Base-by-base conservation (phyloP, 805 yeast species). In the Candida adriatica region DNA sequence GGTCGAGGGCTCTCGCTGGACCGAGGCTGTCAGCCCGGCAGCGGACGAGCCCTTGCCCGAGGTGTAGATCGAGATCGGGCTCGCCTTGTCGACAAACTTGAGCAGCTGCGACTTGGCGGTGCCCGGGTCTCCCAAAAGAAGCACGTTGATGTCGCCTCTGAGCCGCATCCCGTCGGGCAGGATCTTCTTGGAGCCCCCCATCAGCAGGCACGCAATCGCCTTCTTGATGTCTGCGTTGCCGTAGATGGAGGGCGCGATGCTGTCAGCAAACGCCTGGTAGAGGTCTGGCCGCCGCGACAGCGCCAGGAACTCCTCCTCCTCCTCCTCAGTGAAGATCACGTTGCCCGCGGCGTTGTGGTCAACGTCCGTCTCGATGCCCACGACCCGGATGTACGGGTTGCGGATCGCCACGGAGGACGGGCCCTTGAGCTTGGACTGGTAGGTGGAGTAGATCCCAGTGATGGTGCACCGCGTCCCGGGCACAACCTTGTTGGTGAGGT, bases 31-130 rank as follows among this genome's bases (percentile, higher is more conserved):
- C 59, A 92, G 71, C 76, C 99, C 99, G 3, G 97, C 99, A 2
- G 99, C 99, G 8, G 97, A 90, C 0, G 98, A 90, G 51, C 99
- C 99, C 54, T 92, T 92, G 64, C 99, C 99, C 0, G 97, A 87
- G 0, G 99, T 90, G 58, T 90, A 92, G 23, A 92, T 88, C 4
- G 97, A 77, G 37, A 90, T 86, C 9, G 97, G 97, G 4, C 95
- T 75, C 14, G 84, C 87, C 52, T 90, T 88, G 55, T 92, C 97
- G 13, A 87, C 97, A 46, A 90, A 92, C 57, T 92, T 92, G 50
- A 92, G 69, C 41, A 92, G 62, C 64, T 92, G 99, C 8, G 98
- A 92, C 57, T 92, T 92, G 30, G 98, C 97, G 14, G 98, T 92
- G 64, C 98, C 98, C 16, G 99, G 99, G 53, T 92, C 99, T 61